Evolutionary conservation across 2,329 filamentous ascomycete species (phyloP).

Genomic region (Monosporascus sp.): DNA sequence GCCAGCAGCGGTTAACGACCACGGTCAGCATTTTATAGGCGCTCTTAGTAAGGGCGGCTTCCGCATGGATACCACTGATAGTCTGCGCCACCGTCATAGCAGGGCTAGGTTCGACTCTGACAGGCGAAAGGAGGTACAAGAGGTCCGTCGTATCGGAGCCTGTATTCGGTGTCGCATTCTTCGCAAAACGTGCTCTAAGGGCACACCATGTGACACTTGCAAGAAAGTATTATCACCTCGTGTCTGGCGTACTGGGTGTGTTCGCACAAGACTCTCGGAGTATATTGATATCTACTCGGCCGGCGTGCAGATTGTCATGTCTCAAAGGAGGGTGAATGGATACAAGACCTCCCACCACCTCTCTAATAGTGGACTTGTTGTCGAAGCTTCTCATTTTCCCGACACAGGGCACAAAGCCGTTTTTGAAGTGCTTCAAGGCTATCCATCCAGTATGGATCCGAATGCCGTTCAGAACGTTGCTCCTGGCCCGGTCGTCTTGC

Average conservation of each 20-base stretch:
- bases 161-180: conserved; percentile 62
- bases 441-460: conserved; percentile 25
- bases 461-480: conserved; percentile 24
- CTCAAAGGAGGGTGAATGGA: conserved; percentile 52
- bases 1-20: conserved; percentile 23
- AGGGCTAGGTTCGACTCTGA: conserved; percentile 52
- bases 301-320: conserved; percentile 57
- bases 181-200: conserved; percentile 61
- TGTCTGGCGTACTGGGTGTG: conserved; percentile 60
- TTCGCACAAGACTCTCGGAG: conserved; percentile 56
- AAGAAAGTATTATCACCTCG: conserved; percentile 57
- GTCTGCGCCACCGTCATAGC: conserved; percentile 41
- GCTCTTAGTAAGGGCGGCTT: conserved; percentile 41
- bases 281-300: conserved; percentile 59
- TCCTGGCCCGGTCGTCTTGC: conserved; percentile 39
- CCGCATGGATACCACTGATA: conserved; percentile 44
- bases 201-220: conserved; percentile 58
- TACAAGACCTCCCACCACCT: conserved; percentile 47
- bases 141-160: conserved; percentile 58
- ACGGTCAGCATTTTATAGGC: conserved; percentile 20
- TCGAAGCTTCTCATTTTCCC: conserved; percentile 57
- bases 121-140: conserved; percentile 59
- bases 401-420: conserved; percentile 39
- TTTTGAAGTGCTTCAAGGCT: conserved; percentile 36
- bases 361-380: conserved; percentile 40